Percentiles rank a stretch among this genome's conserved stretches.
These are phyloP conservation scores for Hypocrella siamensis DNA, from an alignment of 2,329 filamentous ascomycete species.

Conservation along the genomic window DNA sequence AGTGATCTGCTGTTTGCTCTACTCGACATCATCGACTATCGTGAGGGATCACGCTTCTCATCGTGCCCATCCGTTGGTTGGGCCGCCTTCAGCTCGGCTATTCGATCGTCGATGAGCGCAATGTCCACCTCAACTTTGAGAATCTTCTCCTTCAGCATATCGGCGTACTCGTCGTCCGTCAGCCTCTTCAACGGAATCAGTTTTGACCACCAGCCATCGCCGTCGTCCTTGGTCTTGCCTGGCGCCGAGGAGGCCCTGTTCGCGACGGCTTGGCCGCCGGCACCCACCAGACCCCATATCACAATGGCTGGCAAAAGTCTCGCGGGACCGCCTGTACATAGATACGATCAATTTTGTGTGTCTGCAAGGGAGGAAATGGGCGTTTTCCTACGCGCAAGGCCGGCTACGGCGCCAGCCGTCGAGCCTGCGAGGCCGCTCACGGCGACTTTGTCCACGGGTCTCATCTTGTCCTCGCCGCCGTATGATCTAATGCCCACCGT, in stretches of 20 bases:
- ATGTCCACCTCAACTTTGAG: slow-evolving; percentile 61
- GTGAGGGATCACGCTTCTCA: background rate
- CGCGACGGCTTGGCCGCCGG: slow-evolving; percentile 21
- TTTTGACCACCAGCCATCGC: slow-evolving; percentile 32
- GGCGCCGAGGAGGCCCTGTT: slow-evolving; percentile 14
- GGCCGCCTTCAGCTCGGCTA: slow-evolving; percentile 24
- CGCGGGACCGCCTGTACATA: slow-evolving; percentile 28
- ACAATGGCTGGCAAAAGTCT: slow-evolving; percentile 36
- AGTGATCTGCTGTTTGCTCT: too few species aligned
- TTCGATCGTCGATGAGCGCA: slow-evolving; percentile 61
- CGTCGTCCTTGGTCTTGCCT: slow-evolving; percentile 21
- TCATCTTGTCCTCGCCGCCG: slow-evolving; percentile 36
- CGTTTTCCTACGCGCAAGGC: slow-evolving; percentile 30
- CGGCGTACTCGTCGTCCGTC: slow-evolving; percentile 56
- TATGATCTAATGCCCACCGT: slow-evolving; percentile 28
- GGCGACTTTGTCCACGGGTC: slow-evolving; percentile 41
- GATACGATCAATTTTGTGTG: too few species aligned
- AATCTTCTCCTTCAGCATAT: slow-evolving; percentile 55
- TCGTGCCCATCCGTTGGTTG: background rate
- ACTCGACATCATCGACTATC: too few species aligned
- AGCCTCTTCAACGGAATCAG: slow-evolving; percentile 59
- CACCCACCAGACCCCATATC: slow-evolving; percentile 28
- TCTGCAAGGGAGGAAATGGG: background rate
- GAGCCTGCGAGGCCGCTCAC: slow-evolving; percentile 58
- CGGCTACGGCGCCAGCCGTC: slow-evolving; percentile 47